A percentile compares a stretch with the other conserved stretches of the same genome.
Conservation (phyloP, 495 filamentous ascomycete species). For the Sphaerosporella brunnea region DNA sequence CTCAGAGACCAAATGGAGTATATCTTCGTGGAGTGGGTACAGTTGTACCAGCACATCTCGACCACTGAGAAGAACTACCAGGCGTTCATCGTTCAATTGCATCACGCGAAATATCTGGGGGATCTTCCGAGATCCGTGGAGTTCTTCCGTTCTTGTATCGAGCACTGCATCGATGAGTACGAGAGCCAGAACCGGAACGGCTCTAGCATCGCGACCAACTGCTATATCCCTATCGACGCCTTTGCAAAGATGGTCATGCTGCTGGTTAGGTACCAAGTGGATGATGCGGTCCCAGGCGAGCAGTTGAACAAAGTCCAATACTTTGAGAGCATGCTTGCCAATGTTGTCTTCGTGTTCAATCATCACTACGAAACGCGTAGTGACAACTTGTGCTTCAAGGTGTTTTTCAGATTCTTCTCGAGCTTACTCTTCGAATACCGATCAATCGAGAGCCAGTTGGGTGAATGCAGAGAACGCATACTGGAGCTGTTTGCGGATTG, state of each 20-base stretch:
- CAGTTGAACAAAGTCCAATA: constrained; percentile 41
- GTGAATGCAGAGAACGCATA: constrained; percentile 46
- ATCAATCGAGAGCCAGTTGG: constrained; percentile 26
- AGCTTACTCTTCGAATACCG: constrained; percentile 58
- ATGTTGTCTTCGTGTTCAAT: constrained; percentile 65
- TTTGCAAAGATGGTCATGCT: constrained; percentile 65
- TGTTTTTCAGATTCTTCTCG: constrained; percentile 84
- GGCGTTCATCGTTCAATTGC: constrained; percentile 73
- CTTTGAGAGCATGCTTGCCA: constrained; percentile 53
- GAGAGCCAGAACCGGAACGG: constrained; percentile 47
- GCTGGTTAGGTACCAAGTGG: constrained; percentile 51
- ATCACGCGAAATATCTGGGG: constrained; percentile 49
- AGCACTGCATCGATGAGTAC: constrained; percentile 55
- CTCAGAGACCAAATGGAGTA: constrained; percentile 72
- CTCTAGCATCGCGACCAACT: constrained; percentile 42
- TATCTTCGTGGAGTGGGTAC: constrained; percentile 84
- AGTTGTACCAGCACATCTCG: constrained; percentile 54
- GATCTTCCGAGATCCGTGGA: constrained; percentile 53
- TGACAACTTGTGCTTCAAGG: constrained; percentile 67
- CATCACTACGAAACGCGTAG: constrained; percentile 67
- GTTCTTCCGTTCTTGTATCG: constrained; percentile 69
- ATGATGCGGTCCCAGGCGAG: constrained; percentile 39
- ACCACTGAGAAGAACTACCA: constrained; percentile 50
- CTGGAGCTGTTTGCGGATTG: constrained; percentile 53
- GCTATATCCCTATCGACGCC: constrained; percentile 64